Percentiles rank a stretch among this genome's conserved stretches.
These are phyloP conservation scores for Mastigamoeba balamuthi DNA, from an alignment of 78 protist species.

Conservation along the genomic window DNA sequence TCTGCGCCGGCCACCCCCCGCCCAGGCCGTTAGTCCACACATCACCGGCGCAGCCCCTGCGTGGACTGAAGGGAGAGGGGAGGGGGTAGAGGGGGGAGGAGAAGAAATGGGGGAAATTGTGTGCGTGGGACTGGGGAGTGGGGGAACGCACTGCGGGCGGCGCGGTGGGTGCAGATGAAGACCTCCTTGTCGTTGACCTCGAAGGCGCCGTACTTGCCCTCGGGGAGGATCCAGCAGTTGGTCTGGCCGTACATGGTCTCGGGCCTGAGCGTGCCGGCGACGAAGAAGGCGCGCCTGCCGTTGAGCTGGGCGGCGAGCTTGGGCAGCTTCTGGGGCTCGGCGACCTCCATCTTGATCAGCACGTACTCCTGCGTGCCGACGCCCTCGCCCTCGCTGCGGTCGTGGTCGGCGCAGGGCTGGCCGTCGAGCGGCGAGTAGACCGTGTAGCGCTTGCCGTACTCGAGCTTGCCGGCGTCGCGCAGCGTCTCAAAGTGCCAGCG, in stretches of 20 bases:
- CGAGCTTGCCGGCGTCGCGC: slow-evolving; percentile 44
- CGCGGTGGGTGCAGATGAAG: slow-evolving; percentile 67
- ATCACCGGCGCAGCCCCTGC: too few relatives aligned
- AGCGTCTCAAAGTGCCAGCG: slow-evolving; percentile 96
- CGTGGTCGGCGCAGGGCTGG: slow-evolving; percentile 99
- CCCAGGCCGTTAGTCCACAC: not conserved
- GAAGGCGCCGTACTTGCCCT: slow-evolving; percentile 85
- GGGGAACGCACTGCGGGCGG: slow-evolving; percentile 57
- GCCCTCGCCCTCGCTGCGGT: slow-evolving; percentile 94
- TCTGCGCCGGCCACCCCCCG: slow-evolving; percentile 5
- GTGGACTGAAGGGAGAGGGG: too few relatives aligned
- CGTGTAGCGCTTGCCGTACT: slow-evolving; percentile 61
- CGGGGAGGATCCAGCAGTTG: slow-evolving; percentile 96
- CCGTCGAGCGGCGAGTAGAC: slow-evolving; percentile 90
- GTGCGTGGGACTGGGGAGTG: not conserved
- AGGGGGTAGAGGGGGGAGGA: not conserved
- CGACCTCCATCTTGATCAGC: slow-evolving; percentile 77
- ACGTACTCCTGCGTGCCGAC: slow-evolving; percentile 93
- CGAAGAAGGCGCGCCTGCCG: slow-evolving; percentile 72
- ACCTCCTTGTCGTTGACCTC: slow-evolving; percentile 46
- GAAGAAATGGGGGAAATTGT: not conserved
- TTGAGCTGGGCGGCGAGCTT: slow-evolving; percentile 6
- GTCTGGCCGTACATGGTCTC: slow-evolving; percentile 99
- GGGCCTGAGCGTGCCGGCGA: slow-evolving; percentile 98
- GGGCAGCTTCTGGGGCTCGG: slow-evolving; percentile 68